Conservation (phyloP, 257 asterid species). For the Ilex asprella region DNA sequence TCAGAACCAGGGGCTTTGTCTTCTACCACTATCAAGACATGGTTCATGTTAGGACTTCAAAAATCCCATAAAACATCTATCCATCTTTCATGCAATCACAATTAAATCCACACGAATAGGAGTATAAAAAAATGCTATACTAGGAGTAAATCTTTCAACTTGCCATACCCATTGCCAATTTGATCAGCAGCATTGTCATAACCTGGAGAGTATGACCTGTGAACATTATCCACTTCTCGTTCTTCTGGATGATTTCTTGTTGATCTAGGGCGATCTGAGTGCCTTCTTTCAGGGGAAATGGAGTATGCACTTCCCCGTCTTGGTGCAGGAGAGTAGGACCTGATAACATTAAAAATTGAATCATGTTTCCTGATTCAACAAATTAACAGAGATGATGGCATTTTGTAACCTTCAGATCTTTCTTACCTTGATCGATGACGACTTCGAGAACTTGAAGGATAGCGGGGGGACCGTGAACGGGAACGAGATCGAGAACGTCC, state of each 20-base stretch:
- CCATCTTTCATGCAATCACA: too few species aligned
- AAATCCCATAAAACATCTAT: too few species aligned
- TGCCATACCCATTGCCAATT: constrained; percentile 12
- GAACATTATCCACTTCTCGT: constrained; percentile 5
- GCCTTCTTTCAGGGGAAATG: constrained; percentile 27
- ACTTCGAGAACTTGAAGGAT: constrained; percentile 27
- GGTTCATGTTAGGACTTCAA: too few species aligned
- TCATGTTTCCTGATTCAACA: background rate
- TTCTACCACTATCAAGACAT: too few species aligned
- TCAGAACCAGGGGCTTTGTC: too few species aligned
- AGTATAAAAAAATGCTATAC: background rate
- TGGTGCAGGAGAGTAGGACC: constrained; percentile 28
- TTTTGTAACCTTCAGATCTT: background rate
- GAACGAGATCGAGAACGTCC: constrained; percentile 26
- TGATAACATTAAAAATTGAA: background rate
- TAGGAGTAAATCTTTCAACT: constrained; percentile 11
- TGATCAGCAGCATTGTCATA: constrained; percentile 11
- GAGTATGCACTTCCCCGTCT: constrained; percentile 18
- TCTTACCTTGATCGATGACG: constrained; percentile 26
- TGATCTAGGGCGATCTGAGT: constrained; percentile 18
- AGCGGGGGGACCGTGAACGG: constrained; percentile 27
- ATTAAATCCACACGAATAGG: too few species aligned
- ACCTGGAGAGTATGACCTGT: constrained; percentile 22
- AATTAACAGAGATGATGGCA: background rate
- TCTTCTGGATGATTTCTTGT: constrained; percentile 16